Percentiles rank a stretch among this genome's conserved stretches.
phyloP scores from a whole-genome alignment of 257 asterid species.

The Mitragyna speciosa region DNA sequence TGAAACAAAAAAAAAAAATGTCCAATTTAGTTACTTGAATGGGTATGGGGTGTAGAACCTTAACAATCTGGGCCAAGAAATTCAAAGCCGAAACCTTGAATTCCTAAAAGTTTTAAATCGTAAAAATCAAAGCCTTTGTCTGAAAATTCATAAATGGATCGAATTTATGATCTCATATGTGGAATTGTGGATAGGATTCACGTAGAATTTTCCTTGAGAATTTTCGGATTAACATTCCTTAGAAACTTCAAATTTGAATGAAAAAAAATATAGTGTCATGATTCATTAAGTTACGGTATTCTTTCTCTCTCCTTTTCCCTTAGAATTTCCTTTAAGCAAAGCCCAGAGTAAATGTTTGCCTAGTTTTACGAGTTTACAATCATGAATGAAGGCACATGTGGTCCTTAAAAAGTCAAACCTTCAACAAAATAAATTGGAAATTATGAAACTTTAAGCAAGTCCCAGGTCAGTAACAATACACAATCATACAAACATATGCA shows the following conservation, averaged over 20 bases:
- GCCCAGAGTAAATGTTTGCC: neutral
- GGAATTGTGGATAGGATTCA: too few species aligned
- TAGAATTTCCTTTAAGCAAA: neutral
- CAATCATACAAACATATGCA: constrained; percentile 19
- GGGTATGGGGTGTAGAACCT: neutral
- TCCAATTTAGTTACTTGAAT: neutral
- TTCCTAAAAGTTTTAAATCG: neutral
- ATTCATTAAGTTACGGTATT: neutral
- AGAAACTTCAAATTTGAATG: neutral
- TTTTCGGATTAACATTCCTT: neutral
- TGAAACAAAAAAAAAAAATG: neutral
- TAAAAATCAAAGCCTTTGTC: neutral
- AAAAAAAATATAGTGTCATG: neutral
- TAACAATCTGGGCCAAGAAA: neutral
- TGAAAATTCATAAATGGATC: neutral
- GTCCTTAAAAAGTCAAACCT: constrained; percentile 7
- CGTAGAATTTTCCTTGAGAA: too few species aligned
- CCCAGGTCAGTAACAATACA: neutral
- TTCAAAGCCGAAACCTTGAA: neutral
- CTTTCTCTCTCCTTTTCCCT: neutral
- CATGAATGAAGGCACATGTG: constrained; percentile 10
- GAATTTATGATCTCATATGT: too few species aligned
- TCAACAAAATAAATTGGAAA: neutral
- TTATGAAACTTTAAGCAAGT: neutral
- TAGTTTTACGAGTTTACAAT: neutral